These are phyloP conservation scores for Geranium incanum DNA, from an alignment of 441 rosid species.

Conservation along the genomic window DNA sequence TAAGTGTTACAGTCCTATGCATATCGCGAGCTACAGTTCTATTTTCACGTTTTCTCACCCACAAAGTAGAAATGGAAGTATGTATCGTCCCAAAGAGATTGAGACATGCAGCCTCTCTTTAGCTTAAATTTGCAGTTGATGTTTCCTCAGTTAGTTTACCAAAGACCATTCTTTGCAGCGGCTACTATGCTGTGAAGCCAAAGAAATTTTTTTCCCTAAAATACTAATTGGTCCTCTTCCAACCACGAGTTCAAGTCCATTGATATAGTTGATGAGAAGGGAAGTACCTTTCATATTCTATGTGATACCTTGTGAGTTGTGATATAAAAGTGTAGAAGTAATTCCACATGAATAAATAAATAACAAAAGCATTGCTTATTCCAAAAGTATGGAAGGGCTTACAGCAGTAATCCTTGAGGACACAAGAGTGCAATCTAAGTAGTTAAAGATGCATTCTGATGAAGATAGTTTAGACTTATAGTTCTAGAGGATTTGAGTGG, in stretches of 20 bases:
- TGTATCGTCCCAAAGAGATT: neutral
- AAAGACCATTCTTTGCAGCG: neutral
- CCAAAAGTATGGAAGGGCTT: neutral
- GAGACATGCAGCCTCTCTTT: neutral
- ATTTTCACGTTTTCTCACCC: neutral
- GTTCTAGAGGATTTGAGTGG: neutral
- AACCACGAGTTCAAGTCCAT: neutral
- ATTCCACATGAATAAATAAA: neutral
- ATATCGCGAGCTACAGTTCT: neutral
- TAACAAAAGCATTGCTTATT: neutral
- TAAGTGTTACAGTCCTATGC: neutral
- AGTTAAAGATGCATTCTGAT: neutral
- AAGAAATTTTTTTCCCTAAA: neutral
- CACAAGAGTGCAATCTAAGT: neutral
- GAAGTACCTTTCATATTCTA: neutral
- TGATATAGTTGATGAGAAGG: neutral
- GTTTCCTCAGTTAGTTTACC: neutral
- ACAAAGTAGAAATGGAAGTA: neutral
- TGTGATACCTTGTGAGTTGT: neutral
- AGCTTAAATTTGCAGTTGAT: neutral
- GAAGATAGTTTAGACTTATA: neutral
- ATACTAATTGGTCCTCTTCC: neutral
- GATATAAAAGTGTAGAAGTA: neutral
- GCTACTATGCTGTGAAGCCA: neutral
- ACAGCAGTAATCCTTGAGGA: neutral